Percentiles rank a stretch among this genome's conserved stretches.
Conservation (phyloP, 768 basidiomycete species). For the Lactarius quietus region DNA sequence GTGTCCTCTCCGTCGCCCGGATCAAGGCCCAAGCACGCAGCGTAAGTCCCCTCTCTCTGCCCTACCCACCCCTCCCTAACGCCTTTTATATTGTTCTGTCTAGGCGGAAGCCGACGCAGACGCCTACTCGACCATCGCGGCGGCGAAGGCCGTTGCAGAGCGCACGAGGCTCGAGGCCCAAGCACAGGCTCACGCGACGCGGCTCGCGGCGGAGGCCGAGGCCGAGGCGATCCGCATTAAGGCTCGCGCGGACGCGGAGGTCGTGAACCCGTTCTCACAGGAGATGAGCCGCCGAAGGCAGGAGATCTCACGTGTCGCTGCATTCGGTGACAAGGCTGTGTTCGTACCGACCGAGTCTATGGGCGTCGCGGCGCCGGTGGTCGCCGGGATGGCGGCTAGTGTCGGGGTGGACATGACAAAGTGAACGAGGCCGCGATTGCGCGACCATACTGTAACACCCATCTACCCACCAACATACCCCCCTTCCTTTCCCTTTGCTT, state of each 20-base stretch:
- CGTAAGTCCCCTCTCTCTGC: conserved; percentile 31
- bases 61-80: not conserved
- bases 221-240: conserved; percentile 64
- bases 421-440: not conserved
- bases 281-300: conserved; percentile 72
- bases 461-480: not conserved
- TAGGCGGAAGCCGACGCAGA: conserved; percentile 71
- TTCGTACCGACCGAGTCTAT: conserved; percentile 65
- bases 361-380: conserved; percentile 55
- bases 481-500: not conserved
- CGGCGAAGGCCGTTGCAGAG: conserved; percentile 71
- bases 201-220: too few relatives aligned
- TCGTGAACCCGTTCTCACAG: conserved; percentile 62
- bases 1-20: conserved; percentile 67
- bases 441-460: too few relatives aligned
- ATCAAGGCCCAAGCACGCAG: conserved; percentile 67
- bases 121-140: conserved; percentile 69
- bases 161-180: conserved; percentile 64
- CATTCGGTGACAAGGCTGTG: conserved; percentile 65
- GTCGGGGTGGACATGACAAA: conserved; percentile 41
- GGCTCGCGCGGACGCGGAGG: conserved; percentile 57
- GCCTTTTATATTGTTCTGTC: not conserved
- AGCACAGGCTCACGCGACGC: conserved; percentile 77
- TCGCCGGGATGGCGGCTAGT: conserved; percentile 65
- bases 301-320: conserved; percentile 58